Evolutionary conservation across 108 stramenopile species (phyloP).

Genomic region (Ochromonas danica): DNA sequence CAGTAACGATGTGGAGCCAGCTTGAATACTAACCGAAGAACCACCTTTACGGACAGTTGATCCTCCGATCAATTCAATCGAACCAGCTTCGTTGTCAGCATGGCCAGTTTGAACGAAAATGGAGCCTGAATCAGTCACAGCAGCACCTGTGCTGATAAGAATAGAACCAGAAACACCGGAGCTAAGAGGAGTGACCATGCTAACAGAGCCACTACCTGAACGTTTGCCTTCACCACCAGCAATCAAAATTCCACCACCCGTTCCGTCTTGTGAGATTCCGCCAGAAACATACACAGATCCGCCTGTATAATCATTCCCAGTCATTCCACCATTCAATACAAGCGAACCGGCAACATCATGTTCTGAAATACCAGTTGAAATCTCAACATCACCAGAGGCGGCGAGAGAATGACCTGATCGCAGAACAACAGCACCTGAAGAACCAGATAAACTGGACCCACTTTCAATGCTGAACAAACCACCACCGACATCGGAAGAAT

Average conservation of each 20-base stretch:
- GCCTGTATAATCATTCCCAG: background rate
- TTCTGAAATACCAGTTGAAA: background rate
- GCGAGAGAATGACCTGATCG: background rate
- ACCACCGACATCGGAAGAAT: too few relatives aligned
- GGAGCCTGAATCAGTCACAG: background rate
- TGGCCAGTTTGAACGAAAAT: background rate
- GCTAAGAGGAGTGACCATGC: background rate
- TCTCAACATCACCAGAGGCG: background rate
- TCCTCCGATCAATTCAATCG: too few relatives aligned
- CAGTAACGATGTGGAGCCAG: too few relatives aligned
- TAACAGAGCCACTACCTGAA: background rate
- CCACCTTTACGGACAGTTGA: too few relatives aligned
- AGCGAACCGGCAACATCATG: background rate
- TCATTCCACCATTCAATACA: background rate
- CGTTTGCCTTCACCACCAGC: background rate
- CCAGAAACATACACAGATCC: slow-evolving; percentile 1
- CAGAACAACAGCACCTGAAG: background rate
- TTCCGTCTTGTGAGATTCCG: background rate
- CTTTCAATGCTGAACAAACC: background rate
- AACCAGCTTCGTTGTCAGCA: too few relatives aligned
- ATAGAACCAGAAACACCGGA: slow-evolving; percentile 13
- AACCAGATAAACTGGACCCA: background rate
- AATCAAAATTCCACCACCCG: slow-evolving; percentile 15
- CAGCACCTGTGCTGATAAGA: background rate
- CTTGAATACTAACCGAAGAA: too few relatives aligned